Conservation (phyloP, 352 stramenopile species). For the Thraustotheca clavata region DNA sequence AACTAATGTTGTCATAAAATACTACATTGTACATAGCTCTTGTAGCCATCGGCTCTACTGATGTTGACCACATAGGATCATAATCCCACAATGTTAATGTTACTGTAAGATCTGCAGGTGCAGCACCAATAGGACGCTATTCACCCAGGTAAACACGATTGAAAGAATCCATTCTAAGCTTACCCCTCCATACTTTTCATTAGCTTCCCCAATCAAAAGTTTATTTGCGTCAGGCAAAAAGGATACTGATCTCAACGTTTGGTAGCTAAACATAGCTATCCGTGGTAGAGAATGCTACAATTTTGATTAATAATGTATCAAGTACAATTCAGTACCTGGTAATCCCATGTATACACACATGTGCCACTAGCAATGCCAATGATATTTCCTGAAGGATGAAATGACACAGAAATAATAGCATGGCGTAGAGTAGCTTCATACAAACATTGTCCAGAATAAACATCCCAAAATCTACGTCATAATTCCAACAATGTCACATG, state of each 20-base stretch:
- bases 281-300: constrained; percentile 72
- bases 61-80: constrained; percentile 71
- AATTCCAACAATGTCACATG: neutral
- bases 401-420: constrained; percentile 96
- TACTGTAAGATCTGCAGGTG: constrained; percentile 86
- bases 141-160: neutral
- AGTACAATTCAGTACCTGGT: constrained; percentile 68
- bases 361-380: constrained; percentile 93
- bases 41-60: constrained; percentile 55
- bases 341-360: constrained; percentile 94
- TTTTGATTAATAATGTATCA: constrained; percentile 14
- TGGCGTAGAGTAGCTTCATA: constrained; percentile 89
- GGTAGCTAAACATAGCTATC: constrained; percentile 85
- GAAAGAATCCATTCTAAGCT: neutral
- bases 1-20: neutral
- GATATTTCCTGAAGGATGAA: constrained; percentile 91
- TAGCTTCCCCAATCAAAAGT: constrained; percentile 93
- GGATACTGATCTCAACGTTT: constrained; percentile 90
- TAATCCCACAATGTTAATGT: constrained; percentile 94
- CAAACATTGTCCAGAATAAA: constrained; percentile 86
- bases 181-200: constrained; percentile 75
- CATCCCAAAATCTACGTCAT: constrained; percentile 70
- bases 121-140: constrained; percentile 58
- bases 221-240: constrained; percentile 86
- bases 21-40: constrained; percentile 72